Evolutionary conservation across 768 basidiomycete genomes (phyloP).

Genomic region (Agaricus subrufescens): DNA sequence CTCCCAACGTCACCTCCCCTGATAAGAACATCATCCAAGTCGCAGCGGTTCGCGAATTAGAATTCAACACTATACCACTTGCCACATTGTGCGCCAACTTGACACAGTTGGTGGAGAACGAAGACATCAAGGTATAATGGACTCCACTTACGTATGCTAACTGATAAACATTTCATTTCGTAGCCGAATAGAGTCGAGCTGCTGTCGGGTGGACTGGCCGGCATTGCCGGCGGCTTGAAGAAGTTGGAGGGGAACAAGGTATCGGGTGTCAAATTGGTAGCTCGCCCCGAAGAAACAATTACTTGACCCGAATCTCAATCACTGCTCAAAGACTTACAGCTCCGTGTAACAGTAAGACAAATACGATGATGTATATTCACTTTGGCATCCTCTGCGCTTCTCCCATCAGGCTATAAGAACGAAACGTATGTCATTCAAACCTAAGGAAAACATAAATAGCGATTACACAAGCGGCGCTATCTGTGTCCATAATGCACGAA

Average conservation of each 20-base stretch:
- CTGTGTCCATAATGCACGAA: conserved; percentile 5
- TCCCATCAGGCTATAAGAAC: too few species aligned
- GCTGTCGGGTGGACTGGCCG: conserved; percentile 36
- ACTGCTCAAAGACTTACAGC: too few species aligned
- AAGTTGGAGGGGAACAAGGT: conserved; percentile 33
- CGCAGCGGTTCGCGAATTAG: conserved; percentile 9
- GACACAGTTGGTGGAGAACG: conserved; percentile 13
- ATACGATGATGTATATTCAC: too few species aligned
- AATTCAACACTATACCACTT: conserved; percentile 14
- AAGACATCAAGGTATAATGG: conserved; percentile 15
- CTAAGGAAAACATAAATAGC: too few species aligned
- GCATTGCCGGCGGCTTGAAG: conserved; percentile 36
- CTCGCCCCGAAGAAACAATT: conserved; percentile 20
- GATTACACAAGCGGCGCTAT: not conserved
- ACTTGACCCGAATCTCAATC: too few species aligned
- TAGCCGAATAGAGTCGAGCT: conserved; percentile 39
- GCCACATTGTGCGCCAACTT: conserved; percentile 14
- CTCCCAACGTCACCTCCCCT: conserved; percentile 19
- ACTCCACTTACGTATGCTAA: not conserved
- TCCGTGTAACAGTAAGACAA: too few species aligned
- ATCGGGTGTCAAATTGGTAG: conserved; percentile 39
- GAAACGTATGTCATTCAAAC: too few species aligned
- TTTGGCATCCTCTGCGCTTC: too few species aligned
- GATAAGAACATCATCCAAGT: conserved; percentile 12
- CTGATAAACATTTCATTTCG: not conserved